phyloP scores from a whole-genome alignment of 257 asterid species.

The Verbena officinalis region DNA sequence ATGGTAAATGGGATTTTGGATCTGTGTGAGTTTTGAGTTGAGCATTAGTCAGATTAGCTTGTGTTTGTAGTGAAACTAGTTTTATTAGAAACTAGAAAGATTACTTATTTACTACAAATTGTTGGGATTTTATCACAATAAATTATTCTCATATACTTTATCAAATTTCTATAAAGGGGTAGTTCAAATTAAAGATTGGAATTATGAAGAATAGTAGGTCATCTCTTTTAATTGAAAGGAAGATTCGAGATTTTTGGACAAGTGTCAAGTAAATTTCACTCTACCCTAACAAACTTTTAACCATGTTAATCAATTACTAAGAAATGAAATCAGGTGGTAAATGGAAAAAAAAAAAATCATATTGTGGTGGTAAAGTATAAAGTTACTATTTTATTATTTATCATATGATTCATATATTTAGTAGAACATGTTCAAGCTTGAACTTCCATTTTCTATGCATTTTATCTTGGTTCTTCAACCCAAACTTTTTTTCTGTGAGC shows the following conservation, averaged over 20 bases:
- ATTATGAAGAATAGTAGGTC: background rate
- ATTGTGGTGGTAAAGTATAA: too few species aligned
- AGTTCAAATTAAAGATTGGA: background rate
- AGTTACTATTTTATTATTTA: too few species aligned
- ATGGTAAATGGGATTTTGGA: constrained; percentile 2
- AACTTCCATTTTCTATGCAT: too few species aligned
- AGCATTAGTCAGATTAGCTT: background rate
- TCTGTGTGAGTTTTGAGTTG: background rate
- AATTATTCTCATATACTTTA: too few species aligned
- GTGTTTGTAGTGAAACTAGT: background rate
- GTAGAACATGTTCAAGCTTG: too few species aligned
- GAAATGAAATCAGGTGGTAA: too few species aligned
- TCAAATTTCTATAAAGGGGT: background rate
- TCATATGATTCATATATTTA: background rate
- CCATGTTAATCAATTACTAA: background rate
- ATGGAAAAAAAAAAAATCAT: too few species aligned
- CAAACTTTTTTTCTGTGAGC: constrained; percentile 5
- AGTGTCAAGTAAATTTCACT: background rate
- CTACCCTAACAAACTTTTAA: background rate
- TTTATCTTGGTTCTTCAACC: background rate
- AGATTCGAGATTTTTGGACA: constrained; percentile 10
- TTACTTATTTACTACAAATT: too few species aligned
- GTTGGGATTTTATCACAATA: background rate
- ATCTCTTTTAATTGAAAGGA: background rate
- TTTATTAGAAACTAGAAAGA: too few species aligned